Evolutionary conservation across 2,329 filamentous ascomycete genomes (phyloP), one percentile per base, ranked within the genome.

Genomic region (Neobulgaria alba): DNA sequence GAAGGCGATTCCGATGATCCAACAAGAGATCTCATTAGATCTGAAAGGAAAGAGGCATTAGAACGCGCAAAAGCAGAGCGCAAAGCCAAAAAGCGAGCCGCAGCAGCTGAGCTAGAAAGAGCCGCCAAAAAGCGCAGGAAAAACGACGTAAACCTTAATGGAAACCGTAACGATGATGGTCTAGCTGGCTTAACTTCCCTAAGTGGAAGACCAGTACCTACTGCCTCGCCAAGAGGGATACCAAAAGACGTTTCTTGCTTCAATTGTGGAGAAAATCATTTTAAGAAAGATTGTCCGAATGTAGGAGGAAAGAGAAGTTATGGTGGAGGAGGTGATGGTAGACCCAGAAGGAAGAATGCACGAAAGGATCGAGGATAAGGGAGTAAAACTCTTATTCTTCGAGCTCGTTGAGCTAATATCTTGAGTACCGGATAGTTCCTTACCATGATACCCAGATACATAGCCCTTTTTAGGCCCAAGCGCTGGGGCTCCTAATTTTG

Each of bases 111-210:
- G 48, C 61, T 65, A 10, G 63, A 64, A 48, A 67, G 75, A 49
- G 60, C 79, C 14, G 72, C 75, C 5, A 73, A 76, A 31, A 71
- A 73, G 56, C 67, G 77, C 33, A 72, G 75, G 53, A 77, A 77
- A 59, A 82, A 80, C 58, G 75, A 82, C 41, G 68, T 85, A 38
- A 79, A 80, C 45, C 61, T 85, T 42, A 81, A 81, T 55, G 68
- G 74, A 53, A 77, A 77, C 58, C n/a, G n/a, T n/a, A 82, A 79
- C 58, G 75, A 82, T 41, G 68, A 85, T 38, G 79, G 80, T 46
- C 62, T 86, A 41, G 81, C 81, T 54, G 68, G 68, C 17, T 57
- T 79, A 41, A 71, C 68, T 3, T 80, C 77, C 1, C 75, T 85
- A 34, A 84, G 79, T 43, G 67, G 67, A 29, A 59, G 61, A 30